Percentiles rank a stretch among this genome's conserved stretches.
Evolutionary conservation across 1,284 basidiomycete genomes (phyloP).

Genomic region (Fomitopsis pinicola): DNA sequence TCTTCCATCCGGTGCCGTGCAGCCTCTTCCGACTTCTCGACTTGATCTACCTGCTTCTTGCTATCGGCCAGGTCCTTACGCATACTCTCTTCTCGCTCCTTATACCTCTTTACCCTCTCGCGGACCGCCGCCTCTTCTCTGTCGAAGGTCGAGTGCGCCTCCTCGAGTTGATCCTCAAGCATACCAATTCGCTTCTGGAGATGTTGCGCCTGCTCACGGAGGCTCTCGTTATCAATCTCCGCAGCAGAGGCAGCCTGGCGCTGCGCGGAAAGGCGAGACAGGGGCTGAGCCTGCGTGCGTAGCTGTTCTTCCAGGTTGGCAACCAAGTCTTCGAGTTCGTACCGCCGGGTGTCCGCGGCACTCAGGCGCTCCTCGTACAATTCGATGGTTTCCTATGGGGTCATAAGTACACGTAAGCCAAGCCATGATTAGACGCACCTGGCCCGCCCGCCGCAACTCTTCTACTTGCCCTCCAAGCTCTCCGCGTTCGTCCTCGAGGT

Average conservation of each 20-base stretch:
- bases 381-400: conserved; percentile 78
- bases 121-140: conserved; percentile 66
- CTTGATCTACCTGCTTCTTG: conserved; percentile 59
- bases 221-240: conserved; percentile 91
- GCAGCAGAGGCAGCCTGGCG: conserved; percentile 55
- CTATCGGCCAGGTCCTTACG: conserved; percentile 63
- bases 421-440: conserved; percentile 41
- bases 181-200: conserved; percentile 72
- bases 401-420: neutral
- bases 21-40: conserved; percentile 58
- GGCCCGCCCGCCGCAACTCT: conserved; percentile 78
- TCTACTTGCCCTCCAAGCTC: conserved; percentile 72
- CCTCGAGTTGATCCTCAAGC: conserved; percentile 86
- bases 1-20: conserved; percentile 71
- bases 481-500: conserved; percentile 61
- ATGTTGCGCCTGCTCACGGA: conserved; percentile 85
- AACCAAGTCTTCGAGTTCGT: conserved; percentile 74
- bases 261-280: conserved; percentile 34
- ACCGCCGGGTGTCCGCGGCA: conserved; percentile 64
- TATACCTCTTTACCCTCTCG: conserved; percentile 65
- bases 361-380: conserved; percentile 87
- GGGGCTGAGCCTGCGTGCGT: conserved; percentile 32
- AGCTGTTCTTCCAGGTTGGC: conserved; percentile 60
- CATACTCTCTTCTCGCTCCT: conserved; percentile 75
- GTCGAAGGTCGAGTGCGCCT: conserved; percentile 68